Evolutionary conservation across 805 yeast genomes (phyloP), one percentile per base, ranked within the genome.

Genomic region (Metschnikowia reukaufii): DNA sequence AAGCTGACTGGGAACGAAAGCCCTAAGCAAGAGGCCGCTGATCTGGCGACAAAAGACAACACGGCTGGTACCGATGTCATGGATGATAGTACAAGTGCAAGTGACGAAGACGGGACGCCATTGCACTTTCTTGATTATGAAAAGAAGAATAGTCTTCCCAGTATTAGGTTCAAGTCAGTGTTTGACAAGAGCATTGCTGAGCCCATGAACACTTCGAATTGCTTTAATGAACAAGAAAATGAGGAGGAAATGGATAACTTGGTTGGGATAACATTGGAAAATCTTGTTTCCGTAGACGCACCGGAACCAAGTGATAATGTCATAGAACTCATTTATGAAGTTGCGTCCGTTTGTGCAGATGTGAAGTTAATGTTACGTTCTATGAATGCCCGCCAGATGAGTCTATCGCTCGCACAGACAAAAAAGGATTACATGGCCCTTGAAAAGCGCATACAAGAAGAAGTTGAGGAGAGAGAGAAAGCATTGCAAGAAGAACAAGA

Each of bases 321-420:
- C 5, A 70, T 86, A 35, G 84, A 82, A 48, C 61, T 81, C 38
- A 76, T 86, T 36, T 80, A 78, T 56, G 88, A 86, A 52, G 67
- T 79, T 4, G 82, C 85, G 0, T 78, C 82, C 0, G 61, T 83
- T 36, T 80, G 80, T 0, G 77, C 82, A 49, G 92, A 86, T 58
- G 70, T 82, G 65, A 82, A 83, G 55, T 63, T 86, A 49, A 74
- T 84, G 74, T 57, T 82, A 39, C 66, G 86, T 44, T 74, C 83
- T 0, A 62, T 73, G 48, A 82, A 82, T 58, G 81, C 74, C 1
- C 62, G 78, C 40, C 79, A 77, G 43, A 77, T 81, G 78, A 64
- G 77, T 31, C 44, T 41, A 12, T 68, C 68, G 6, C 49, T 67
- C 29, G 63, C 52, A 1, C 54, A 52, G 17, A 59, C 59, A 10